Evolutionary conservation across 1,284 basidiomycete genomes (phyloP), one percentile per base, ranked within the genome.

Genomic region (Pseudozyma thailandica): DNA sequence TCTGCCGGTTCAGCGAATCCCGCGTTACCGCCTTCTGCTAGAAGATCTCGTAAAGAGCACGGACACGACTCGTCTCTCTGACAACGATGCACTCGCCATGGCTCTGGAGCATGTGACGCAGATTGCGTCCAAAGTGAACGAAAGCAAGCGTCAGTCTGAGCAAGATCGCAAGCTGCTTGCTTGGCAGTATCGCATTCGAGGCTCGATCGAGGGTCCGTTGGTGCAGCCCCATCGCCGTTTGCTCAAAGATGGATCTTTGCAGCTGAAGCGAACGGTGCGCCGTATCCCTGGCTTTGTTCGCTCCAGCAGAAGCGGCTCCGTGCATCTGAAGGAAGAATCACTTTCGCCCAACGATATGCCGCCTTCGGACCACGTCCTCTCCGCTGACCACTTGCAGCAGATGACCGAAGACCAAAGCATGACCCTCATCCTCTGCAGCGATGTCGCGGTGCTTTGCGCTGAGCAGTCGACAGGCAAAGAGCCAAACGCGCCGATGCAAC

Each of bases 151-250:
- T 20, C 77, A 79, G 50, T 63, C 63, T 5, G 75, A 79, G 50
- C 77, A 77, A 38, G 72, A 76, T 20, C 62, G 65, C 18, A 62
- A 56, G 25, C 46, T 80, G 35, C 71, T 82, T 15, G 65, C 73
- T 27, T 85, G 96, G 96, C 95, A 98, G 85, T 84, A 90, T 49
- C 87, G 92, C 73, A 96, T 98, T 78, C 87, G 90, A 39, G 93
- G 92, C 25, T 91, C 89, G 77, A 96, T 96, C 83, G 92, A 93
- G 4, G 94, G 92, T 60, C 94, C 96, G 10, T 86, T 99, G 39
- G 96, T 99, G 26, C 96, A 98, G 83, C 96, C 95, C 15, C 96
- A 99, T 85, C 89, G 95, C 87, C 77, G 92, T 88, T 51, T 85
- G 39, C 51, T 85, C 27, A 77, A 78, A 35, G 84, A 84, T 35